These are phyloP conservation scores for Ordospora pajunii DNA, from an alignment of 371 early-diverging fungal species.

Conservation along the genomic window DNA sequence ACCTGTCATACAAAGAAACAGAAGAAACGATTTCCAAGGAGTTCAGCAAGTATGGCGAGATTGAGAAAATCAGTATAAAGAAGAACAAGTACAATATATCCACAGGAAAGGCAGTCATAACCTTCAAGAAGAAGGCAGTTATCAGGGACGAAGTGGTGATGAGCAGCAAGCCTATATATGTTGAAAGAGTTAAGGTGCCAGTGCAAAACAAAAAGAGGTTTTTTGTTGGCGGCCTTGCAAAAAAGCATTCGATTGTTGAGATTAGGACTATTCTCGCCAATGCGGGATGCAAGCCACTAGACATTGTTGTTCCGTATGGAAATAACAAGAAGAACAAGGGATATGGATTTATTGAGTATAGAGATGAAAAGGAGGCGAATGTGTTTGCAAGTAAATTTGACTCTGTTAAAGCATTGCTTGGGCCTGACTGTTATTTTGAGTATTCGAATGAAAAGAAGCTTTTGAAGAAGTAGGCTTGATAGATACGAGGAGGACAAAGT, in stretches of 20 bases:
- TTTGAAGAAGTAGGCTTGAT: not conserved
- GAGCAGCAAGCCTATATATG: constrained; percentile 44
- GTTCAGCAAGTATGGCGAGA: constrained; percentile 49
- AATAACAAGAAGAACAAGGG: constrained; percentile 52
- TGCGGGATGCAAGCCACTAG: constrained; percentile 30
- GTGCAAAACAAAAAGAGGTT: constrained; percentile 46
- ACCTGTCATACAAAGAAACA: constrained; percentile 52
- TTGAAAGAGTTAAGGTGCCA: constrained; percentile 54
- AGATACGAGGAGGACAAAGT: not conserved
- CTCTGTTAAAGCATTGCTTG: constrained; percentile 26
- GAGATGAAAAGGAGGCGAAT: constrained; percentile 45
- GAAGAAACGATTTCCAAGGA: constrained; percentile 44
- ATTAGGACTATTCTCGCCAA: constrained; percentile 44
- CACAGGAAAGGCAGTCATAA: constrained; percentile 57
- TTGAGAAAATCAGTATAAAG: constrained; percentile 47
- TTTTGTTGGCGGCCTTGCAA: constrained; percentile 51
- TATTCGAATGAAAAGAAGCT: constrained; percentile 44
- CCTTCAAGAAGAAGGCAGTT: constrained; percentile 31
- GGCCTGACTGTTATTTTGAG: constrained; percentile 34
- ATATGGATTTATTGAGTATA: constrained; percentile 57
- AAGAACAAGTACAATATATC: constrained; percentile 48
- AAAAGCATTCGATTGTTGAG: constrained; percentile 41
- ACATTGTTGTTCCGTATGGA: constrained; percentile 37
- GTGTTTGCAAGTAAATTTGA: constrained; percentile 40
- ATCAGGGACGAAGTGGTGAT: constrained; percentile 40